Conservation (phyloP, 2,329 filamentous ascomycete species). For the Neoscytalidium dimidiatum region DNA sequence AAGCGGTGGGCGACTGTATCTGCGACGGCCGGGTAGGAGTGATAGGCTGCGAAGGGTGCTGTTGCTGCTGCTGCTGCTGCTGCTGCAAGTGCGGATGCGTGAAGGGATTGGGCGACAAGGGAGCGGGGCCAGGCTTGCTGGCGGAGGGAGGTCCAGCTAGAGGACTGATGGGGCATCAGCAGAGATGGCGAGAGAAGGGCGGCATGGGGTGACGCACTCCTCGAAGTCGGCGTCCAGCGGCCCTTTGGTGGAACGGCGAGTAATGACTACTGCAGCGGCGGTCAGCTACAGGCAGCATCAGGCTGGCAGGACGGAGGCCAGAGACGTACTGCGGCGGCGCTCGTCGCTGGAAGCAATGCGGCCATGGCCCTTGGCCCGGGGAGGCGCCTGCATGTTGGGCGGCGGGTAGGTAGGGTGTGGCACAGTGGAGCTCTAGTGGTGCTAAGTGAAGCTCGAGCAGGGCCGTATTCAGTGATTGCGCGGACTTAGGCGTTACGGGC, state of each 20-base stretch:
- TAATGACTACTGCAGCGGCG: conserved; percentile 53
- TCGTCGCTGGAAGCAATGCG: conserved; percentile 33
- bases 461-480: not conserved
- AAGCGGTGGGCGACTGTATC: conserved; percentile 21
- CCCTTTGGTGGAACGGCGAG: conserved; percentile 72
- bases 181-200: conserved; percentile 28
- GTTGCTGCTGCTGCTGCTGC: conserved; percentile 16
- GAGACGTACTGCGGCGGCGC: conserved; percentile 30
- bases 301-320: not conserved
- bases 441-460: not conserved
- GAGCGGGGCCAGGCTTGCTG: not conserved
- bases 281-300: conserved; percentile 3
- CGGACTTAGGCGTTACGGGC: conserved; percentile 4
- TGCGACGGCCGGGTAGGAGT: conserved; percentile 24
- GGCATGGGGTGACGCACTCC: conserved; percentile 59
- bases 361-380: conserved; percentile 29
- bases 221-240: conserved; percentile 67
- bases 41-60: conserved; percentile 20
- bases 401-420: not conserved
- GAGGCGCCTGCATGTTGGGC: conserved; percentile 2
- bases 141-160: conserved; percentile 32
- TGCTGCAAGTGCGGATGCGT: conserved; percentile 14
- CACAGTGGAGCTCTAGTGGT: not conserved
- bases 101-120: conserved; percentile 8
- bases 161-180: conserved; percentile 29